These are phyloP conservation scores for Iris macrosiphon DNA, from an alignment of 106 monocot genomes.

Conservation along the genomic window DNA sequence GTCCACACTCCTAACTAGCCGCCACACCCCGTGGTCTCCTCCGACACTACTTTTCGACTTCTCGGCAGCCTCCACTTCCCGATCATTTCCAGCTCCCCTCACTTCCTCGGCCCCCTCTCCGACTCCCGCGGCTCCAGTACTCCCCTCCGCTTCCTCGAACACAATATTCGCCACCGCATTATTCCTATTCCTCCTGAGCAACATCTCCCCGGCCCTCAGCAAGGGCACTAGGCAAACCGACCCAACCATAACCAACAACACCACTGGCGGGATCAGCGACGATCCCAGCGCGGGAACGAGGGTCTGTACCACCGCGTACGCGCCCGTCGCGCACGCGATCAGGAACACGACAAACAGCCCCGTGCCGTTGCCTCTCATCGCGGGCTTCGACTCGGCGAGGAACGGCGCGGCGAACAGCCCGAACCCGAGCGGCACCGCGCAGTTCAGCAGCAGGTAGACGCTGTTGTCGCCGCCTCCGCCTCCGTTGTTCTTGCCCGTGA, in stretches of 20 bases:
- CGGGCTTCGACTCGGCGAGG: too few species aligned
- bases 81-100: background rate
- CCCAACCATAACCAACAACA: conserved; percentile 3
- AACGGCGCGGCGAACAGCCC: too few species aligned
- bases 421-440: too few species aligned
- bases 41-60: background rate
- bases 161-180: background rate
- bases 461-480: too few species aligned
- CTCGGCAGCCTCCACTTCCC: background rate
- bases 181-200: background rate
- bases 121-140: background rate
- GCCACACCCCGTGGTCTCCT: background rate
- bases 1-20: background rate
- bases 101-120: background rate
- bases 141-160: background rate
- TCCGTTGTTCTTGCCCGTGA: too few species aligned
- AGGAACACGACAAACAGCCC: background rate
- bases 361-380: too few species aligned
- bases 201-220: background rate
- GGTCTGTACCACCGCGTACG: background rate
- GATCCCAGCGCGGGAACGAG: background rate
- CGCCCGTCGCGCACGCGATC: background rate
- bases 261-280: background rate
- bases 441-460: too few species aligned
- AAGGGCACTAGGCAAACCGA: background rate